Conservation (phyloP, 306 rosid species). For the Fragaria nilgerrensis region DNA sequence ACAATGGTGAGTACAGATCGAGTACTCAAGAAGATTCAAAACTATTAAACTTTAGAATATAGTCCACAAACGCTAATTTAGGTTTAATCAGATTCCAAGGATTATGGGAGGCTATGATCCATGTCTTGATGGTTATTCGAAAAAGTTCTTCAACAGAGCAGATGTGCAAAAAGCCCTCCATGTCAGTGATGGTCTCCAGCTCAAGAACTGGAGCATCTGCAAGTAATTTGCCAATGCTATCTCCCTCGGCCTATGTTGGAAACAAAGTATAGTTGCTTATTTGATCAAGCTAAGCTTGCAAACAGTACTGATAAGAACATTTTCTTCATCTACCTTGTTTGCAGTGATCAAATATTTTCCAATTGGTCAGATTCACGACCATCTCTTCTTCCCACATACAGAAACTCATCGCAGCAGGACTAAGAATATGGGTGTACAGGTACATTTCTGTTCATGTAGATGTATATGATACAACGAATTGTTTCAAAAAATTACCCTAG, state of each 20-base stretch:
- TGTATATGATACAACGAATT: neutral
- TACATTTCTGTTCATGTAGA: neutral
- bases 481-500: neutral
- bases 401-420: conserved; percentile 73
- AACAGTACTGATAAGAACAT: neutral
- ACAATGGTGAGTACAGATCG: conserved; percentile 29
- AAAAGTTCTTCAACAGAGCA: conserved; percentile 51
- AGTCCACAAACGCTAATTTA: neutral
- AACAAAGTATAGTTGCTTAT: neutral
- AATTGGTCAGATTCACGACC: conserved; percentile 57
- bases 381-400: conserved; percentile 78
- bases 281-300: neutral
- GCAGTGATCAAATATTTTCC: conserved; percentile 43
- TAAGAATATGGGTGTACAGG: conserved; percentile 93
- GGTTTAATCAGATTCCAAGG: conserved; percentile 60
- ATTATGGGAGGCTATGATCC: conserved; percentile 92
- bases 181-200: conserved; percentile 55
- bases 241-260: neutral
- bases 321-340: conserved; percentile 14
- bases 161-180: conserved; percentile 88
- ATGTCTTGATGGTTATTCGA: conserved; percentile 68
- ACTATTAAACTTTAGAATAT: neutral
- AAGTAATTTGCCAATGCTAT: conserved; percentile 42
- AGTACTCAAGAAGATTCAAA: neutral
- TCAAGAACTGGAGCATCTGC: conserved; percentile 87